Evolutionary conservation across 805 yeast genomes (phyloP).

Genomic region (Yamadazyma olivae): DNA sequence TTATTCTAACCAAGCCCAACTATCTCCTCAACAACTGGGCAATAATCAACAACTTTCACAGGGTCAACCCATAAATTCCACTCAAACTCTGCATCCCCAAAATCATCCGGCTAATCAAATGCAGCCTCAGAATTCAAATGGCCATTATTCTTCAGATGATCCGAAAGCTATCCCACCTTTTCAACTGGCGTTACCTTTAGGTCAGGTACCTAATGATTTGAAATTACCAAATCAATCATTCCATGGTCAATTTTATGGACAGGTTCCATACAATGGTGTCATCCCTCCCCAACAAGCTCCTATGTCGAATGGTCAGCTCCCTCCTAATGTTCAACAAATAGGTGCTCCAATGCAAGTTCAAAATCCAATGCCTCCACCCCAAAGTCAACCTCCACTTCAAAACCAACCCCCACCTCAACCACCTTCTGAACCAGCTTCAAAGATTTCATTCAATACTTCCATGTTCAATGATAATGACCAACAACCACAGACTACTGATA

Average conservation of each 20-base stretch:
- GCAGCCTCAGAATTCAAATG: neutral
- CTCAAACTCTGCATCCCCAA: neutral
- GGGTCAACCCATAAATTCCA: neutral
- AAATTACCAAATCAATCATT: neutral
- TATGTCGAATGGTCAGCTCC: no score
- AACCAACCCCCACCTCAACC: conserved; percentile 7
- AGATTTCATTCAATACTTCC: conserved; percentile 40
- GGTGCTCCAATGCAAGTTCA: no score
- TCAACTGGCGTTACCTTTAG: neutral
- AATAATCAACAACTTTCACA: neutral
- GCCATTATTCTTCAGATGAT: neutral
- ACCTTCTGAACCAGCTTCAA: conserved; percentile 16
- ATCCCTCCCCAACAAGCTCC: neutral
- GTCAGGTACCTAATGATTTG: conserved; percentile 5
- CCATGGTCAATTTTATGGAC: conserved; percentile 3
- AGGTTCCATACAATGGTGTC: neutral
- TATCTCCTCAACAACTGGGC: neutral
- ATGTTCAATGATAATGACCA: conserved; percentile 27
- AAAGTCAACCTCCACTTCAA: neutral
- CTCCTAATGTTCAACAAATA: neutral
- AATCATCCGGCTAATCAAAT: neutral
- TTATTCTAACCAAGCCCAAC: neutral
- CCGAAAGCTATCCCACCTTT: neutral
- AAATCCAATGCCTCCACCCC: neutral
- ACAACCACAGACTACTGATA: conserved; percentile 4